Evolutionary conservation across 495 filamentous ascomycete species (phyloP), one percentile per base, ranked within the genome.

Genomic region (Aspergillus taichungensis): DNA sequence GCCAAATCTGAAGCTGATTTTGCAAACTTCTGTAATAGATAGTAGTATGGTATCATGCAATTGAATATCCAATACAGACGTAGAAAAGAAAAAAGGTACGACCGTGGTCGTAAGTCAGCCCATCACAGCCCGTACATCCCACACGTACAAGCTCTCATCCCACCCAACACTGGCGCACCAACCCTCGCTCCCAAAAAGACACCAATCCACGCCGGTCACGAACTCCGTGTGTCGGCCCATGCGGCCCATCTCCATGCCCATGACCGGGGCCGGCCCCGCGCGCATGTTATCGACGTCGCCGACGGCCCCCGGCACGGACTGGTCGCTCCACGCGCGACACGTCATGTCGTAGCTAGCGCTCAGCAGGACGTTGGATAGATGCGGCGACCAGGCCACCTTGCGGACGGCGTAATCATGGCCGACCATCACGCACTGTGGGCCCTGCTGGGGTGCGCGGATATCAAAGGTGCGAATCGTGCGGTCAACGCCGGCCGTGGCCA

Each of bases 291-390:
- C 52, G 43, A 61, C 36, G 62, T 70, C 65, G 42, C 72, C 74
- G 34, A 72, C 68, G 1, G 63, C 68, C 12, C 76, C 79, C 3
- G 85, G 80, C 6, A 66, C 57, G 1, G 66, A 69, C 18, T 60
- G 60, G 61, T 97, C 92, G 18, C 73, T 85, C 92, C 92, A 98
- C 34, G 95, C 77, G 34, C 94, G 77, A 51, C 88, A 89, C 8
- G 86, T 95, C 92, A 98, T 98, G 65, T 98, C 92, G 61, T 98
- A 98, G 60, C 88, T 91, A 3, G 85, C 91, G 50, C 80, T 89
- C 24, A 94, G 70, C 39, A 98, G 61, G 11, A 94, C 77, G 62
- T 95, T 87, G 43, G 78, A 75, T 33, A 91, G 76, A 71, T 97
- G 92, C 18, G 92, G 92, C 51, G 83, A 88, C 92, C 94, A 98